These are phyloP conservation scores for Angomonas deanei DNA, from an alignment of 208 protist genomes.

Conservation along the genomic window DNA sequence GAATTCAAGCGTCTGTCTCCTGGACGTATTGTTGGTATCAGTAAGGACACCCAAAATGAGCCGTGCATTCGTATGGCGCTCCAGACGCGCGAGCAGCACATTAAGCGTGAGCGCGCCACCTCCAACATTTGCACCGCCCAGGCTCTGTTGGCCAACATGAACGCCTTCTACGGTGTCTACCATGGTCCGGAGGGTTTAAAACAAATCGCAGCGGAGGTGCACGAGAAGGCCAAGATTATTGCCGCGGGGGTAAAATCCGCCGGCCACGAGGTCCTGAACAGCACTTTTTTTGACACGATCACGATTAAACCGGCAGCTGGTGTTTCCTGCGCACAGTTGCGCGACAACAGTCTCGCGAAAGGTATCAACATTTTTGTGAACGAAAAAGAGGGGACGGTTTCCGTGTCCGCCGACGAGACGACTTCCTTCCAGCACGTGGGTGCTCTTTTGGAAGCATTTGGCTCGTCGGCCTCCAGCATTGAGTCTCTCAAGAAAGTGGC, in stretches of 20 bases:
- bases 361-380: slow-evolving; percentile 91
- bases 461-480: slow-evolving; percentile 49
- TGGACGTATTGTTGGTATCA: slow-evolving; percentile 96
- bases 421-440: slow-evolving; percentile 77
- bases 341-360: slow-evolving; percentile 49
- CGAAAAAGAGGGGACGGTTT: slow-evolving; percentile 39
- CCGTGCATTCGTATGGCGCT: slow-evolving; percentile 95
- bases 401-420: slow-evolving; percentile 94
- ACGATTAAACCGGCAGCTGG: slow-evolving; percentile 38
- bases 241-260: slow-evolving; percentile 78
- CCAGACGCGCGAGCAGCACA: slow-evolving; percentile 98
- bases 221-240: slow-evolving; percentile 76
- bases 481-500: slow-evolving; percentile 36
- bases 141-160: slow-evolving; percentile 96
- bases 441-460: slow-evolving; percentile 65
- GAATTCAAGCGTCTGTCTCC: slow-evolving; percentile 89
- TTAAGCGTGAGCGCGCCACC: slow-evolving; percentile 93
- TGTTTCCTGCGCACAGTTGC: slow-evolving; percentile 51
- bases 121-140: slow-evolving; percentile 98
- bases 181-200: slow-evolving; percentile 95
- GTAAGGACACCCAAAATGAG: slow-evolving; percentile 86
- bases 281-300: slow-evolving; percentile 91
- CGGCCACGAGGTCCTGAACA: slow-evolving; percentile 52
- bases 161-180: slow-evolving; percentile 96
- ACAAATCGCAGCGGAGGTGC: slow-evolving; percentile 89